Base-by-base conservation (phyloP, 306 rosid species). In the Casuarina glauca region DNA sequence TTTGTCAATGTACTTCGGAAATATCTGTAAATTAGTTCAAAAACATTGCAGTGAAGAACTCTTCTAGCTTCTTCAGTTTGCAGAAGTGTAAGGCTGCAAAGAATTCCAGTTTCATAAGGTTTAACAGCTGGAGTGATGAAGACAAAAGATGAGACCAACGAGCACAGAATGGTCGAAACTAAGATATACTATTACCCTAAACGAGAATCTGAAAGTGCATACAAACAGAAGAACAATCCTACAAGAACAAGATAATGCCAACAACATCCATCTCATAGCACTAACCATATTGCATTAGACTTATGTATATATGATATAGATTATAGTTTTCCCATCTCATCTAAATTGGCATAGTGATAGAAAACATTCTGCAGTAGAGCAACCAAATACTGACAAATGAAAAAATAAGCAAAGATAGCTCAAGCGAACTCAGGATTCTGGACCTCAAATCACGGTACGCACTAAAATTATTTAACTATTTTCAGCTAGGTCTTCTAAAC, bases 1-100 rank as follows among this genome's bases (percentile, higher is more conserved):
- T 67, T 39, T 76, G 45, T 69, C 74, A 80, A 35, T 42, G 48
- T 26, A 20, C 67, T 48, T 48, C 15, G 17, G 32, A 10, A 74
- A 16, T 26, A 43, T 49, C 38, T 32, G 52, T 5, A 9, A 17
- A 17, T 9, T 9, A 42, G 71, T 38, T 11, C 32, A 61, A 66
- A 66, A 41, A 4, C 9, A 7, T 41, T 41, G 3, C 26, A 66
- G 49, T 41, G 50, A 66, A 66, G 11, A 41, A 6, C 20, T 39
- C 19, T 64, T 42, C 17, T 8, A 20, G 26, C n/a, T 13, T 5
- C 8, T 66, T 66, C 42, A 2, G 16, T 42, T 15, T 0, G 50
- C 17, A 66, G 9, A 16, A 66, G 50, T 19, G 42, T 66, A 75
- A 10, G 16, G 49, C 72, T 62, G 12, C 63, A 13, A 41, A 51